phyloP scores from a whole-genome alignment of 192 early-diverging fungal genomes.

The Chytriomyces confervae region DNA sequence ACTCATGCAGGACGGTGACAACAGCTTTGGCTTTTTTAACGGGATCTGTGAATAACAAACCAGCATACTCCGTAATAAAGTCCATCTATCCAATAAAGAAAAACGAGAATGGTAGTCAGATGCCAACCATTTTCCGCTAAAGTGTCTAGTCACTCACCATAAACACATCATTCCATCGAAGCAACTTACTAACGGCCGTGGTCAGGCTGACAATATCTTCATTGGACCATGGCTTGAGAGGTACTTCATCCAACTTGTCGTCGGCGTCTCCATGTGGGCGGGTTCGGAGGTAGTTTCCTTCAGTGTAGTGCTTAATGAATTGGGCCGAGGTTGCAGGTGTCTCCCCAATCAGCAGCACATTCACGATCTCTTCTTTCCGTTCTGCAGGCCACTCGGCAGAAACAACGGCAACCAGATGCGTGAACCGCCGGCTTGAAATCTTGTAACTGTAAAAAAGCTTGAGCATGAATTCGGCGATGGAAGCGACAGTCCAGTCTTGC shows the following conservation, averaged over 20 bases:
- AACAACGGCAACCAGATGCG: constrained; percentile 11
- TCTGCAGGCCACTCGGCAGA: constrained; percentile 10
- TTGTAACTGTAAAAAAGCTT: constrained; percentile 38
- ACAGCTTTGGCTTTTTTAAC: constrained; percentile 3
- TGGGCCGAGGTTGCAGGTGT: constrained; percentile 2
- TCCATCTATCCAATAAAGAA: background rate
- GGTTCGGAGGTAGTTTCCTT: background rate
- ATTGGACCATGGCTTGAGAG: background rate
- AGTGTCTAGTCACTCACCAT: background rate
- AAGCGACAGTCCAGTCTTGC: constrained; percentile 21
- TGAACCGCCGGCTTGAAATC: constrained; percentile 26
- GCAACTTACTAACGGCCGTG: background rate
- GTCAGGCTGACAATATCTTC: constrained; percentile 8
- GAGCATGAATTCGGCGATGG: constrained; percentile 39
- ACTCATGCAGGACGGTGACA: background rate
- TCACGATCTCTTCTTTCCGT: constrained; percentile 31
- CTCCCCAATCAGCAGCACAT: constrained; percentile 42
- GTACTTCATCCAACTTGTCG: background rate
- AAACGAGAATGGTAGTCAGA: background rate
- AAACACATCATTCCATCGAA: constrained; percentile 30
- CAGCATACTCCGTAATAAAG: constrained; percentile 17
- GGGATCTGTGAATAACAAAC: constrained; percentile 4
- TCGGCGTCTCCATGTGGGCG: background rate
- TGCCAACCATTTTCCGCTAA: background rate
- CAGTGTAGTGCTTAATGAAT: constrained; percentile 34